phyloP scores from a whole-genome alignment of 2,329 filamentous ascomycete genomes.

The Sporothrix globosa region DNA sequence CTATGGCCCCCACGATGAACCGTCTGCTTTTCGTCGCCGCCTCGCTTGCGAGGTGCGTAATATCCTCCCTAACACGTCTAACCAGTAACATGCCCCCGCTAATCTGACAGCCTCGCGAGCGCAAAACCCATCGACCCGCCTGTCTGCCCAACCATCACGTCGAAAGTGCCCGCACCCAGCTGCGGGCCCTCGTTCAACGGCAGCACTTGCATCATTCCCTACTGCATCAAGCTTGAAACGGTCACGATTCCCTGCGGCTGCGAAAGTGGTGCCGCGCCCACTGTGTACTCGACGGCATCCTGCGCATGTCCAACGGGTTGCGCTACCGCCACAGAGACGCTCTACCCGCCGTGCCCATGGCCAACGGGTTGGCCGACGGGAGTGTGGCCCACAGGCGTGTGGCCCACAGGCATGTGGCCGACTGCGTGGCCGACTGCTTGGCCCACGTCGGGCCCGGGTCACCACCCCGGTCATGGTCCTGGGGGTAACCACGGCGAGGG shows the following conservation, averaged over 20 bases:
- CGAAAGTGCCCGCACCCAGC: constrained; percentile 10
- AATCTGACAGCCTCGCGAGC: constrained; percentile 14
- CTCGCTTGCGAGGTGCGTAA: constrained; percentile 15
- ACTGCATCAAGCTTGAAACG: constrained; percentile 2
- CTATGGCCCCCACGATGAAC: constrained; percentile 10
- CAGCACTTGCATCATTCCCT: constrained; percentile 10
- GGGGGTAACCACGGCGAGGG: background rate
- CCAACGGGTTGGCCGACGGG: background rate
- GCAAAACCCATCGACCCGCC: constrained; percentile 16
- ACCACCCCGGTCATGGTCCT: background rate
- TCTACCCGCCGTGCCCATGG: constrained; percentile 30
- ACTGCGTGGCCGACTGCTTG: background rate
- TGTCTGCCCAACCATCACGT: constrained; percentile 26
- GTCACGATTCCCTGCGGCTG: constrained; percentile 33
- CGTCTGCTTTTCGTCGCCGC: background rate
- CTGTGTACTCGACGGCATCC: constrained; percentile 12
- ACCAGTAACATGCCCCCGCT: background rate
- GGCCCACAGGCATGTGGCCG: background rate
- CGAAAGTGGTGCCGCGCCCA: constrained; percentile 15
- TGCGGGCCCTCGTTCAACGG: constrained; percentile 17
- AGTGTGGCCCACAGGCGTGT: background rate
- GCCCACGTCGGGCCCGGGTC: background rate
- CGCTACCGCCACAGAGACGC: constrained; percentile 26
- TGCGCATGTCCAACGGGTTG: constrained; percentile 34
- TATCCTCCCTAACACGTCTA: background rate